Conservation (phyloP, 306 rosid genomes). For the Sphenostylis stenocarpa region DNA sequence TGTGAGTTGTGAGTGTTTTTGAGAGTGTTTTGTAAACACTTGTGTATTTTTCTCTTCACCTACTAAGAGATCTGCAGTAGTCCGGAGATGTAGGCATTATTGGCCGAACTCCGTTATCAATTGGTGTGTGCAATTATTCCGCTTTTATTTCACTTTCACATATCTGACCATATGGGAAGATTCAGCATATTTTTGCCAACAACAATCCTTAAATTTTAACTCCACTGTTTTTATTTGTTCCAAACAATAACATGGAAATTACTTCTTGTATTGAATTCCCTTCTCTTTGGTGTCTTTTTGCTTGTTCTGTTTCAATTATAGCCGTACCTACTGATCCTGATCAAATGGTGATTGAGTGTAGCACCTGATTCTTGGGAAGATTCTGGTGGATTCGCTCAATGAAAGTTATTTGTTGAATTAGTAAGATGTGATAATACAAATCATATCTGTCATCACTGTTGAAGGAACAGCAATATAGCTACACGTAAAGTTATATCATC, state of each 20-base stretch:
- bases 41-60: too few species aligned
- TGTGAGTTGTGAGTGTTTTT: too few species aligned
- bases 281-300: background rate
- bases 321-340: background rate
- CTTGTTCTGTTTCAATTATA: conserved; percentile 13
- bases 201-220: background rate
- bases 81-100: too few species aligned
- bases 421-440: background rate
- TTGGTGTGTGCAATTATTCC: too few species aligned
- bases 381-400: background rate
- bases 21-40: too few species aligned
- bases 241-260: background rate
- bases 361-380: background rate
- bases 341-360: background rate
- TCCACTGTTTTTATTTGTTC: background rate
- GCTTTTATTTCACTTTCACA: too few species aligned
- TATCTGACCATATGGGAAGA: too few species aligned
- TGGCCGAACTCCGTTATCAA: too few species aligned
- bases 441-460: background rate
- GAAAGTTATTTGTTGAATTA: background rate
- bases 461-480: background rate
- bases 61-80: too few species aligned
- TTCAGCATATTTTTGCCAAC: too few species aligned
- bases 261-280: background rate
- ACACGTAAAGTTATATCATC: background rate